Evolutionary conservation across 2,329 filamentous ascomycete genomes (phyloP), one percentile per base, ranked within the genome.

Genomic region (Chrysoporthe austroafricana): DNA sequence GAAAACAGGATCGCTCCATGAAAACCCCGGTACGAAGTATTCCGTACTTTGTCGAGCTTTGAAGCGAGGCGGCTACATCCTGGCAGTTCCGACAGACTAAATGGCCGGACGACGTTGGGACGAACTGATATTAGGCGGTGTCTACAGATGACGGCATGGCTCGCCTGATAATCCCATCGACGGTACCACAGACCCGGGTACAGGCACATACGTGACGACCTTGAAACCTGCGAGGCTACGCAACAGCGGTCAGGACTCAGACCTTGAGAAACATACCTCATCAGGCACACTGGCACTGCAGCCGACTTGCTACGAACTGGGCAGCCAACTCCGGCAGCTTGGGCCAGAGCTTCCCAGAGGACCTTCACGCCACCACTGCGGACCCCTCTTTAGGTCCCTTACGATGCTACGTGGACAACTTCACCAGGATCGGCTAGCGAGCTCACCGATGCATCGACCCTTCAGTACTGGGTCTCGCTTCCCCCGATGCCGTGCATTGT

Each of bases 181-280:
- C 50, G 39, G 62, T 70, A 58, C 63, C 68, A 70, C 66, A 68
- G 58, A 58, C 59, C 52, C 62, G 65, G 62, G 65, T 69, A 69
- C 65, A 68, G 60, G 46, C 65, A 65, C 66, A 65, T 36, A 69
- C 65, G 65, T 64, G 59, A 57, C 62, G 59, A 66, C 66, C 52
- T 70, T 70, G 68, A 70, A 70, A 70, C 68, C 58, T 67, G 62
- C 32, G n/a, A 66, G 44, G 68, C 68, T 63, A 61, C 68, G 61
- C 68, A 62, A 34, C 54, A 68, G 62, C 68, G 62, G 66, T 60
- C 66, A 69, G 44, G 65, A 68, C 46, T 63, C 52, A 65, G 39
- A 42, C 16, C 18, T 52, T 60, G 59, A 43, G 43, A 52, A 32
- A 62, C 32, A 64, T 52, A 59, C 44, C 32, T 59, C 59, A 43